Percentiles rank a stretch among this genome's conserved stretches.
Evolutionary conservation across 306 rosid species (phyloP).

Genomic region (Clitoria ternatea): DNA sequence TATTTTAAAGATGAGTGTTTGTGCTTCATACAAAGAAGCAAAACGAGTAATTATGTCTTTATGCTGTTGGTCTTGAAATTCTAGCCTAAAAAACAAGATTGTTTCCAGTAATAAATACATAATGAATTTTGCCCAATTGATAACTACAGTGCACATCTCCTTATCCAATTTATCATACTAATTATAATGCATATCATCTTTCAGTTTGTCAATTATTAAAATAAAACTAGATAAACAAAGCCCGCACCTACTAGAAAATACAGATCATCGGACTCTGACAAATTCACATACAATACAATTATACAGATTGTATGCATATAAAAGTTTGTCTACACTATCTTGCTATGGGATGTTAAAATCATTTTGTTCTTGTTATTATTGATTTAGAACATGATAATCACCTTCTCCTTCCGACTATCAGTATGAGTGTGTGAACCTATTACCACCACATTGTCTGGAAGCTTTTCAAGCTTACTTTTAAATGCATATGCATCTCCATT

Average conservation of each 20-base stretch:
- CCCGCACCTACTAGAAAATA: background rate
- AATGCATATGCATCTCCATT: constrained; percentile 74
- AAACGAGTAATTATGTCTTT: too few species aligned
- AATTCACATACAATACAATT: constrained; percentile 19
- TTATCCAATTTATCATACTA: background rate
- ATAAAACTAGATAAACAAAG: constrained; percentile 7
- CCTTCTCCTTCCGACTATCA: constrained; percentile 98
- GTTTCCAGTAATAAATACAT: too few species aligned
- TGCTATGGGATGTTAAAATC: constrained; percentile 7
- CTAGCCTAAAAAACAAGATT: too few species aligned
- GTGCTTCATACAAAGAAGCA: too few species aligned
- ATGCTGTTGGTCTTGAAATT: too few species aligned
- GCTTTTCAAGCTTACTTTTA: constrained; percentile 79
- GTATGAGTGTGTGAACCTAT: constrained; percentile 86
- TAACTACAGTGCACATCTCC: too few species aligned
- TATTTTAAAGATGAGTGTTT: too few species aligned
- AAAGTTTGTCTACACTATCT: background rate
- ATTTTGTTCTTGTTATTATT: too few species aligned
- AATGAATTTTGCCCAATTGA: too few species aligned
- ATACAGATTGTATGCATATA: background rate
- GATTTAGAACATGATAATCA: constrained; percentile 32
- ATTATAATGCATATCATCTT: background rate
- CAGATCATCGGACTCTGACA: background rate
- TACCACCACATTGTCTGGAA: constrained; percentile 91
- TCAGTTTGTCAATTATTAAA: constrained; percentile 12